A percentile compares a stretch with the other conserved stretches of the same genome.
These are phyloP conservation scores for Allantophomopsis lycopodina DNA, from an alignment of 2,329 filamentous ascomycete genomes.

Conservation along the genomic window DNA sequence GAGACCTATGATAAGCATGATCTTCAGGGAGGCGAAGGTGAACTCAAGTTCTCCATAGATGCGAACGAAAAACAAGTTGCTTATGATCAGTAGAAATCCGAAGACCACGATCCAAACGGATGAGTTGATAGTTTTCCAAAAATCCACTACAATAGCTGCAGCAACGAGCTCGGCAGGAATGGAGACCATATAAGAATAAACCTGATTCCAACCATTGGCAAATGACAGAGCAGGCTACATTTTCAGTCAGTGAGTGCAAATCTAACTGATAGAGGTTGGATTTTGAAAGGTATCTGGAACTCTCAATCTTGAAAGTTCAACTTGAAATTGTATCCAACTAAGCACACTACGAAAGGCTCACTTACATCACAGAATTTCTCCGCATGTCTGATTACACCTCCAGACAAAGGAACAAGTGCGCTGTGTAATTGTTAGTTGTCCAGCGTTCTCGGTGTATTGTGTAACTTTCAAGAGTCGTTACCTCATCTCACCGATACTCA, in stretches of 20 bases:
- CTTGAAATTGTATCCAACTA: too few species aligned
- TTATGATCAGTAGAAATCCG: conserved; percentile 19
- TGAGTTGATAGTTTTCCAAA: conserved; percentile 43
- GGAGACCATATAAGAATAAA: conserved; percentile 44
- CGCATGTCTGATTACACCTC: conserved; percentile 31
- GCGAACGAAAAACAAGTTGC: conserved; percentile 23
- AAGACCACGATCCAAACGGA: conserved; percentile 21
- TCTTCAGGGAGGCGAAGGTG: conserved; percentile 35
- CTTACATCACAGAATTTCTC: conserved; percentile 22
- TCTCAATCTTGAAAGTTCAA: too few species aligned
- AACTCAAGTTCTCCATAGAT: conserved; percentile 35
- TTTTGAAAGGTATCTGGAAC: not conserved
- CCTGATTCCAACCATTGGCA: conserved; percentile 30
- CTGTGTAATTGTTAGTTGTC: too few species aligned
- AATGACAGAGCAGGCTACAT: conserved; percentile 35
- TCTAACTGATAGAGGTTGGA: conserved; percentile 32
- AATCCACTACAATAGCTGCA: conserved; percentile 46
- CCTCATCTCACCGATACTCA: conserved; percentile 34
- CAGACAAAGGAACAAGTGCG: conserved; percentile 32
- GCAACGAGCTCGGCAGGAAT: conserved; percentile 48
- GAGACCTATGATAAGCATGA: conserved; percentile 48
- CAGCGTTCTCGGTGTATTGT: too few species aligned
- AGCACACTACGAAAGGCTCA: too few species aligned
- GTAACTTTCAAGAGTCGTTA: conserved; percentile 5
- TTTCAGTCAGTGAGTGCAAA: conserved; percentile 29